Conservation (phyloP, 2,329 filamentous ascomycete genomes). For the Emergomyces orientalis region DNA sequence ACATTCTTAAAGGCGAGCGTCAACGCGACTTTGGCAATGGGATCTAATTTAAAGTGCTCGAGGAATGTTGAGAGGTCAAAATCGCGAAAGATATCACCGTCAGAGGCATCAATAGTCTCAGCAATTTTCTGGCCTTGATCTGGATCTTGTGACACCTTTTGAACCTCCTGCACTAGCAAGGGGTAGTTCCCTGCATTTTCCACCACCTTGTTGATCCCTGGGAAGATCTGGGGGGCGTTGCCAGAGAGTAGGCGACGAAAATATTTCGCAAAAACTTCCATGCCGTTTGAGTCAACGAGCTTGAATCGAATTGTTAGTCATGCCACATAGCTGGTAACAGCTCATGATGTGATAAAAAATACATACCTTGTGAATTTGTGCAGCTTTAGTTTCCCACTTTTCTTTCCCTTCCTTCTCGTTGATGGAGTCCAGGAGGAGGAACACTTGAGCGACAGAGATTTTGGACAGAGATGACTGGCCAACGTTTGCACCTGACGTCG, state of each 20-base stretch:
- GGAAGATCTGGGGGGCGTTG: constrained; percentile 88
- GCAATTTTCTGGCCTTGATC: constrained; percentile 85
- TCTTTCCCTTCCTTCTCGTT: constrained; percentile 85
- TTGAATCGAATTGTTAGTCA: constrained; percentile 30
- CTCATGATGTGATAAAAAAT: neutral
- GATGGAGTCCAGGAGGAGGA: constrained; percentile 84
- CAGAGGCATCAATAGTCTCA: constrained; percentile 80
- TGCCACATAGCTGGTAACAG: neutral
- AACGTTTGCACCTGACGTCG: constrained; percentile 35
- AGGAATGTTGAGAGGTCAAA: constrained; percentile 95
- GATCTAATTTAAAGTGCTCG: constrained; percentile 90
- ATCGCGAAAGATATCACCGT: constrained; percentile 88
- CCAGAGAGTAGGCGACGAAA: constrained; percentile 85
- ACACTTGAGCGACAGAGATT: constrained; percentile 91
- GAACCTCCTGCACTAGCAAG: constrained; percentile 72
- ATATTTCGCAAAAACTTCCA: constrained; percentile 97
- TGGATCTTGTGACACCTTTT: constrained; percentile 70
- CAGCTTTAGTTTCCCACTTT: constrained; percentile 87
- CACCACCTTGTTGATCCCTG: constrained; percentile 61
- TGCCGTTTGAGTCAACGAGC: constrained; percentile 95
- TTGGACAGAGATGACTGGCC: constrained; percentile 64
- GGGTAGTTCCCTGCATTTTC: constrained; percentile 75
- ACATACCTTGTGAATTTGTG: constrained; percentile 79
- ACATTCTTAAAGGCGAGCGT: constrained; percentile 80
- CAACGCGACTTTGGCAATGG: constrained; percentile 76